Conservation (phyloP, 106 monocot species). For the Triglochin maritima region DNA sequence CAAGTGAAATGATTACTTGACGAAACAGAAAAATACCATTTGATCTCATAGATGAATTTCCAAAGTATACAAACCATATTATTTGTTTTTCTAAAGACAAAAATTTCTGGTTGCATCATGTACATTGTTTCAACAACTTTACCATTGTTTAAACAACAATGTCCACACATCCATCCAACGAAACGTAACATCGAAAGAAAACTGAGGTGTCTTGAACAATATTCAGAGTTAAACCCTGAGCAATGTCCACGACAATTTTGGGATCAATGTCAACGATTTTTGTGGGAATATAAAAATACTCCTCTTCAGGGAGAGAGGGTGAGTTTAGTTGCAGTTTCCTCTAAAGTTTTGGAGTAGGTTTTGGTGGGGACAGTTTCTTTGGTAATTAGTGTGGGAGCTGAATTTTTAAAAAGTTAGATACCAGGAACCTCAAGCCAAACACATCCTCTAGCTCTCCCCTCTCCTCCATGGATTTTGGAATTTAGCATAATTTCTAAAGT, state of each 20-base stretch:
- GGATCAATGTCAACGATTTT: neutral
- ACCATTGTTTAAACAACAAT: constrained; percentile 7
- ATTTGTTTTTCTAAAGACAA: constrained; percentile 1
- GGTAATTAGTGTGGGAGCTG: too few relatives aligned
- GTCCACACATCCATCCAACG: constrained; percentile 10
- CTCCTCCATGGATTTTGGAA: constrained; percentile 4
- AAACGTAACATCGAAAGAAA: constrained; percentile 4
- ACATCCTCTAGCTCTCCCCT: too few relatives aligned
- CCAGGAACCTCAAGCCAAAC: too few relatives aligned
- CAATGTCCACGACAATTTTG: neutral
- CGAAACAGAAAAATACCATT: constrained; percentile 1
- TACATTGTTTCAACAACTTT: constrained; percentile 7
- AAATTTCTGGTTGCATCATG: constrained; percentile 11
- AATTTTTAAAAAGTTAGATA: too few relatives aligned
- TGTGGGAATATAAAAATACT: neutral
- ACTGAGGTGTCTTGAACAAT: constrained; percentile 7
- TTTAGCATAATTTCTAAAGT: neutral
- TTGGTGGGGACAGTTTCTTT: too few relatives aligned
- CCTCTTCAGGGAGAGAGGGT: constrained; percentile 10
- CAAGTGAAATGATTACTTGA: constrained; percentile 1
- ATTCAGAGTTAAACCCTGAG: neutral
- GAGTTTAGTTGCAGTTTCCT: too few relatives aligned
- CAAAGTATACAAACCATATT: constrained; percentile 6
- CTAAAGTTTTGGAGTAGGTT: too few relatives aligned
- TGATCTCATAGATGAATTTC: constrained; percentile 6